These are phyloP conservation scores for Paralagenidium karlingii DNA, from an alignment of 352 stramenopile genomes.

Conservation along the genomic window DNA sequence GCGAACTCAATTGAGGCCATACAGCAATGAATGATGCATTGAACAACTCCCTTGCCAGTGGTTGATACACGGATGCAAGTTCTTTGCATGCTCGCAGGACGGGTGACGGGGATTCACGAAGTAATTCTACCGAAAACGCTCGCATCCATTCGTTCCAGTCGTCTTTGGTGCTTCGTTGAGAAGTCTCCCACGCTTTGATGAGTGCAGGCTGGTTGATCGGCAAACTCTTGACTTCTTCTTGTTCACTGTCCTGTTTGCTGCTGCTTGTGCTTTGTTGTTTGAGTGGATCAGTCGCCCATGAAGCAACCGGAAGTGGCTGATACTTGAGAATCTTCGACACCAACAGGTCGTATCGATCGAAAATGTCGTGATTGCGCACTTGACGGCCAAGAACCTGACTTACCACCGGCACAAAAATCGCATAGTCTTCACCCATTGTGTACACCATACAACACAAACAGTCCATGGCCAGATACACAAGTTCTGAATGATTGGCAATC, in stretches of 20 bases:
- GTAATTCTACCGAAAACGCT: constrained; percentile 93
- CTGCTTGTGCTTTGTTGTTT: constrained; percentile 6
- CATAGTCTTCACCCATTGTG: constrained; percentile 82
- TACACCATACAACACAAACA: constrained; percentile 84
- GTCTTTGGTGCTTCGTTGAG: constrained; percentile 75
- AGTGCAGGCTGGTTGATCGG: constrained; percentile 76
- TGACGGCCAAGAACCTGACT: constrained; percentile 68
- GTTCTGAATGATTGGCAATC: constrained; percentile 65
- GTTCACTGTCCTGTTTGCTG: background rate
- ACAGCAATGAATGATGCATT: constrained; percentile 98
- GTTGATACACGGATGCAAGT: constrained; percentile 96
- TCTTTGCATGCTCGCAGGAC: constrained; percentile 92
- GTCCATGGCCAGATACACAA: constrained; percentile 82
- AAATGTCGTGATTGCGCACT: constrained; percentile 65
- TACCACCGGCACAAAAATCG: constrained; percentile 81
- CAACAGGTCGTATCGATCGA: constrained; percentile 77
- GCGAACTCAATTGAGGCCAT: constrained; percentile 92
- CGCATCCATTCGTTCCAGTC: constrained; percentile 99
- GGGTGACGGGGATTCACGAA: constrained; percentile 94
- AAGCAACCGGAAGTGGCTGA: constrained; percentile 67
- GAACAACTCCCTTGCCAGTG: constrained; percentile 97
- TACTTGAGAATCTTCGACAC: constrained; percentile 84
- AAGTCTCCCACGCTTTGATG: constrained; percentile 78
- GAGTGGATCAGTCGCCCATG: constrained; percentile 63
- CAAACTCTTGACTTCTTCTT: constrained; percentile 48